phyloP scores from a whole-genome alignment of 805 yeast species.

The Phaffomyces opuntiae region DNA sequence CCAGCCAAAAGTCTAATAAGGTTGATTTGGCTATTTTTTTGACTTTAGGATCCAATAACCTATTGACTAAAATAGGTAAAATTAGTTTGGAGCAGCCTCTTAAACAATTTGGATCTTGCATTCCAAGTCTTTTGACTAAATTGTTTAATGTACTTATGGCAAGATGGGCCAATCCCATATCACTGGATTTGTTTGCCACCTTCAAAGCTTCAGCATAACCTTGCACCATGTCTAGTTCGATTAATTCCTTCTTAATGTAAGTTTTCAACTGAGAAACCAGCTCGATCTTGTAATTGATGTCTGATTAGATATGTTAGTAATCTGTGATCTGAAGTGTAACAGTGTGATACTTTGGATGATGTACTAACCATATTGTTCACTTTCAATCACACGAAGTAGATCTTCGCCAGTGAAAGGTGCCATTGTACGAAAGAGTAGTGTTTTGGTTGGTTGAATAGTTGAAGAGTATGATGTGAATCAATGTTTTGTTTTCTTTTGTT shows the following conservation, averaged over 20 bases:
- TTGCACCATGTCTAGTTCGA: constrained; percentile 43
- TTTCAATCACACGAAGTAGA: no score
- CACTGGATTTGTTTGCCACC: constrained; percentile 35
- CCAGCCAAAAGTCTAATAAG: constrained; percentile 47
- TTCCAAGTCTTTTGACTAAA: constrained; percentile 48
- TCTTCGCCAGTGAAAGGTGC: no score
- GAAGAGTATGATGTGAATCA: not conserved
- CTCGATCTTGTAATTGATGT: constrained; percentile 12
- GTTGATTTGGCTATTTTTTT: constrained; percentile 39
- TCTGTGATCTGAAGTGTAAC: not conserved
- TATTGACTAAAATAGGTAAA: constrained; percentile 44
- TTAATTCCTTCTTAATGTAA: constrained; percentile 48
- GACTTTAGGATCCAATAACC: constrained; percentile 35
- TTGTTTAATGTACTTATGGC: constrained; percentile 50
- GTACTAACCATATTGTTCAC: constrained; percentile 5
- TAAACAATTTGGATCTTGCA: constrained; percentile 44
- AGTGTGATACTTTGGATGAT: not conserved
- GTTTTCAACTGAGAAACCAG: constrained; percentile 35
- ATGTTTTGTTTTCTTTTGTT: not conserved
- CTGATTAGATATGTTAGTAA: constrained; percentile 8
- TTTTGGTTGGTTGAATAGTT: no score
- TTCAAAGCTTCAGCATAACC: constrained; percentile 43
- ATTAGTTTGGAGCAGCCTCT: constrained; percentile 36
- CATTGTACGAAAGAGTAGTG: no score
- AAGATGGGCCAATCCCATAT: constrained; percentile 30